Base-by-base conservation (phyloP, 768 basidiomycete species). In the Suillus plorans region DNA sequence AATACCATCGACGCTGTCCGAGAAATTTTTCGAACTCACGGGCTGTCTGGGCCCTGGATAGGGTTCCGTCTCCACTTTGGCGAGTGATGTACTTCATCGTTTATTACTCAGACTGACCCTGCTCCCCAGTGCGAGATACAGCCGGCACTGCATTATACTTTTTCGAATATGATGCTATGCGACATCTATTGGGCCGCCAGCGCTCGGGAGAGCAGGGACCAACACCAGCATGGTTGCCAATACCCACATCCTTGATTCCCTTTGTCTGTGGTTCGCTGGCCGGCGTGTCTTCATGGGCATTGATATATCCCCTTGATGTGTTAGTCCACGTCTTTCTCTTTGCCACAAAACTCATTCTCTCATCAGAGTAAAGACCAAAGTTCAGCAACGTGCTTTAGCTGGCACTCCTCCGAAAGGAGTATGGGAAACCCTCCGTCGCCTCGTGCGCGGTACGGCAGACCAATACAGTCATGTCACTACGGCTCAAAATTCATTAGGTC, bases 241-340 rank as follows among this genome's bases (percentile, higher is more conserved):
- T 96, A 69, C 89, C 85, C 71, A 69, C 81, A 31, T 89, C 91
- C 44, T 74, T 95, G 36, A 88, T 97, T 61, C 95, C 95, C 34
- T 97, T 98, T 76, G 76, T 95, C 39, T 97, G 94, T 73, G 95
- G 95, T 60, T 94, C 93, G 50, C 72, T 96, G 57, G 89, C 96
- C 61, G 95, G 95, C 64, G 95, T 97, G 49, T 88, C 89, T 56
- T 91, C 90, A 52, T 94, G 92, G 92, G 91, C 91, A 55, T 75
- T 93, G 37, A 96, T 98, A 65, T 98, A 98, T 82, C 95, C 95
- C 14, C 84, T 97, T 61, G 95, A 97, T 74, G 95, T 97, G 91
- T 92, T 79, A 77, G 88, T 78, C 3, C 16, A 10, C 25, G 37
- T 55, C n/a, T 61, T 53, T 28, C 34, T 20, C 25, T 8, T 39